A percentile compares a stretch with the other conserved stretches of the same genome.
Conservation (phyloP, 345 rosid species). For the Trapa incisa region DNA sequence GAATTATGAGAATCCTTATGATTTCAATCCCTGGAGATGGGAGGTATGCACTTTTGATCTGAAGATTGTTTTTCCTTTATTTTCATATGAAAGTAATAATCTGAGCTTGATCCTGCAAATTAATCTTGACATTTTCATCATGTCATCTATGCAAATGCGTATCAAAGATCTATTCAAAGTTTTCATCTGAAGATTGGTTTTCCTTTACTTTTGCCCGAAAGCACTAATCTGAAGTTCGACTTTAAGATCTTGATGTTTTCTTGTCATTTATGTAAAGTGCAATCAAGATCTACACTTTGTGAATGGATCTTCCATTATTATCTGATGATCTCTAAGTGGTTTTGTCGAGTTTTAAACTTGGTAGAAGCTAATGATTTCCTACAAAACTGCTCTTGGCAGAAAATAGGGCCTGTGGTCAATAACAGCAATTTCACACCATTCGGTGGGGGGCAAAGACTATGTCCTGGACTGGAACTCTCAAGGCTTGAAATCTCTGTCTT, state of each 20-base stretch:
- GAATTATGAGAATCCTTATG: conserved; percentile 57
- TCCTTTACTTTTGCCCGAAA: no score
- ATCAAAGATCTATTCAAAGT: no score
- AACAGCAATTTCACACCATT: conserved; percentile 77
- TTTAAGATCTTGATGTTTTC: no score
- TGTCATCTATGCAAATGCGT: no score
- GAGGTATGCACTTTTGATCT: conserved; percentile 31
- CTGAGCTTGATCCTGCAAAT: neutral
- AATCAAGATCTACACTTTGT: no score
- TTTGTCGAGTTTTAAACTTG: neutral
- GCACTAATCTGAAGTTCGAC: no score
- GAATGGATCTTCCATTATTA: no score
- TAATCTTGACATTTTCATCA: neutral
- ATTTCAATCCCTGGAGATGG: conserved; percentile 97
- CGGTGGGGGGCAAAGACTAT: conserved; percentile 97
- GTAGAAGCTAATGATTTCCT: neutral
- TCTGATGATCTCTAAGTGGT: no score
- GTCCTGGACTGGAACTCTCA: conserved; percentile 89
- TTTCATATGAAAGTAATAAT: neutral
- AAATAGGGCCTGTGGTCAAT: conserved; percentile 29
- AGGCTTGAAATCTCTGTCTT: conserved; percentile 84
- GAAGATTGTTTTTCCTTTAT: no score
- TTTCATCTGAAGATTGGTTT: no score
- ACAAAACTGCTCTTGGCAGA: conserved; percentile 24
- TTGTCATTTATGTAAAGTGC: no score